Evolutionary conservation across 2,329 filamentous ascomycete genomes (phyloP), one percentile per base, ranked within the genome.

Genomic region (Fusarium sp.): DNA sequence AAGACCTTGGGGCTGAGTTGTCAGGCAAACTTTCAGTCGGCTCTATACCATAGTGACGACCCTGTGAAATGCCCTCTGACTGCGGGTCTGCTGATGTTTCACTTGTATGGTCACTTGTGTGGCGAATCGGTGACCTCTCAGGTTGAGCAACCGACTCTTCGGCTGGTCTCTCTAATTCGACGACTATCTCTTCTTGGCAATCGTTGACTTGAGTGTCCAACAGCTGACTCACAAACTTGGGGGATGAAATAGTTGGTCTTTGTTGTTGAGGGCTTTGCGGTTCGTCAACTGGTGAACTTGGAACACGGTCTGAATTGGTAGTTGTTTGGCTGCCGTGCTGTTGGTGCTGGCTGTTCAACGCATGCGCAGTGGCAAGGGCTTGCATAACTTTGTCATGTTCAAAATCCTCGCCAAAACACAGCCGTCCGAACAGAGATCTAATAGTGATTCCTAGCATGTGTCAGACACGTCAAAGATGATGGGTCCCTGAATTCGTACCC

Each of bases 391-490:
- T 43, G 69, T 97, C 93, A 72, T 95, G 89, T 2, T 81, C 79
- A 75, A 95, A 97, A 0, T 67, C 67, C 0, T 82, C 76, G 0
- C 82, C 85, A 1, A 86, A 88, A 77, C 93, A 97, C 28, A 89
- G 80, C 23, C 88, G 78, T 0, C 92, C 92, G 73, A 97, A 97
- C 0, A 97, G 83, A 1, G 78, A 81, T n/a, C 81, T 69, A 68
- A 97, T 91, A 8, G 89, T 90, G 10, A 90, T 79, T 2, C 75
- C 85, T 82, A 30, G 5, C 6, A 4, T 6, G n/a, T 7, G 14
- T 51, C 1, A 25, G 21, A 69, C n/a, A 59, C 26, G 3, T 7
- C 19, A 25, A 8, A 23, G 13, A 18, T 26, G 9, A 12, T 28
- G 4, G 4, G 4, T 21, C 16, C 10, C 23, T 12, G n/a, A 12